phyloP scores from a whole-genome alignment of 192 early-diverging fungal species.

The Mortierella antarctica region DNA sequence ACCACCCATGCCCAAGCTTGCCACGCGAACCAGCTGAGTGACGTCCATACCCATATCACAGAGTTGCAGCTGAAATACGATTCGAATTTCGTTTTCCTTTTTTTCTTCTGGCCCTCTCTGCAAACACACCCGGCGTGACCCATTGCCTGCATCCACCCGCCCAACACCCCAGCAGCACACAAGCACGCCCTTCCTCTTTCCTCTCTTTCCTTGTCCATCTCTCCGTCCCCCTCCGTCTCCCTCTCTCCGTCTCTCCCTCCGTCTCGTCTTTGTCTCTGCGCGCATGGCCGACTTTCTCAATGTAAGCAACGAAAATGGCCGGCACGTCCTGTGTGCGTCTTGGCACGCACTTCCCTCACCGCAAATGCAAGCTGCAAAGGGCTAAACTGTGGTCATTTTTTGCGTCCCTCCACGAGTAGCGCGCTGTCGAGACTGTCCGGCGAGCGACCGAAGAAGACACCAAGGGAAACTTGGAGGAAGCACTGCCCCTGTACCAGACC shows the following conservation, averaged over 20 bases:
- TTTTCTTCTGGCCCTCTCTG: no score
- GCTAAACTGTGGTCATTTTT: not conserved
- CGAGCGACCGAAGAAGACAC: conserved; percentile 93
- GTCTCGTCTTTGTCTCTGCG: not conserved
- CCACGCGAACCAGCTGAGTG: no score
- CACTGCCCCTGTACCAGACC: conserved; percentile 89
- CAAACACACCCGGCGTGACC: no score
- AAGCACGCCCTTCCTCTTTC: no score
- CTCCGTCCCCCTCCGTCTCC: not conserved
- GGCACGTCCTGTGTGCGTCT: no score
- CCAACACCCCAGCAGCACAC: not conserved
- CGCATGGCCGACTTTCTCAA: conserved; percentile 40
- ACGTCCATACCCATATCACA: no score
- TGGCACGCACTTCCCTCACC: not conserved
- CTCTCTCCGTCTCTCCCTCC: not conserved
- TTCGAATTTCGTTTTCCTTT: no score
- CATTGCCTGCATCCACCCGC: not conserved
- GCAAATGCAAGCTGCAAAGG: not conserved
- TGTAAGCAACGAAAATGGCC: conserved; percentile 9
- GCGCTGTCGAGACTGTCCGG: conserved; percentile 93
- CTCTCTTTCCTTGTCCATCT: not conserved
- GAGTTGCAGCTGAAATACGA: no score
- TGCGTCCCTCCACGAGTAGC: conserved; percentile 53
- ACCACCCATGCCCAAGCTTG: no score
- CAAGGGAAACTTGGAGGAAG: conserved; percentile 89